phyloP scores from a whole-genome alignment of 352 stramenopile species.

The Pythium coloratum region DNA sequence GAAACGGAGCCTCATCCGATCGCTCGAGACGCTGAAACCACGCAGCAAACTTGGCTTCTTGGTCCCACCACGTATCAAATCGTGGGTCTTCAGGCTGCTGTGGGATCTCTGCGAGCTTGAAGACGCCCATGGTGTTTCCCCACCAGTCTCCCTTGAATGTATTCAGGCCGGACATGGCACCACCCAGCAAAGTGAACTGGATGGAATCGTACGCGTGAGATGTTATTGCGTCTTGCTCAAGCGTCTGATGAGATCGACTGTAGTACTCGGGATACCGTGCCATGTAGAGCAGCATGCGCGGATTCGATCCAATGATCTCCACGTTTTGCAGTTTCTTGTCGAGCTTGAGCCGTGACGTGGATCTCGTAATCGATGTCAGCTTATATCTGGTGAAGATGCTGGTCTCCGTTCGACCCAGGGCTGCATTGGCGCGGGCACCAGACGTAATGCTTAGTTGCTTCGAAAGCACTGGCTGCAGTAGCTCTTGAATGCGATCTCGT shows the following conservation, averaged over 20 bases:
- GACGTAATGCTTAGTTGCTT: constrained; percentile 27
- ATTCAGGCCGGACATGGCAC: constrained; percentile 35
- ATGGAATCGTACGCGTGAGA: constrained; percentile 22
- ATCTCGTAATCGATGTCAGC: constrained; percentile 22
- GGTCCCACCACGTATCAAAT: constrained; percentile 34
- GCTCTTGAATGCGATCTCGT: constrained; percentile 19
- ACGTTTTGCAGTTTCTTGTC: constrained; percentile 31
- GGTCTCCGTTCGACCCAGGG: constrained; percentile 6
- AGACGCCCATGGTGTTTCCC: constrained; percentile 39
- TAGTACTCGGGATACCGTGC: constrained; percentile 38
- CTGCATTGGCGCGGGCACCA: constrained; percentile 11
- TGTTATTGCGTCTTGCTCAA: background rate
- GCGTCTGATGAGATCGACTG: constrained; percentile 23
- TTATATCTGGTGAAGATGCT: constrained; percentile 16
- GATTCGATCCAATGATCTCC: constrained; percentile 21
- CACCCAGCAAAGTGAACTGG: constrained; percentile 27
- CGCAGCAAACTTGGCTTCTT: constrained; percentile 29
- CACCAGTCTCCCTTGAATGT: constrained; percentile 36
- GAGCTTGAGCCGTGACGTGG: constrained; percentile 23
- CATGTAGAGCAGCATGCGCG: constrained; percentile 37
- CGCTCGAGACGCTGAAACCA: constrained; percentile 38
- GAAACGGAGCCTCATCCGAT: constrained; percentile 26
- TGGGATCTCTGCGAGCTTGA: constrained; percentile 32
- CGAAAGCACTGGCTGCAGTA: constrained; percentile 11
- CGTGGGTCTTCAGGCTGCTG: background rate